These are phyloP conservation scores for Exidia glandulosa DNA, from an alignment of 768 basidiomycete genomes.

Conservation along the genomic window DNA sequence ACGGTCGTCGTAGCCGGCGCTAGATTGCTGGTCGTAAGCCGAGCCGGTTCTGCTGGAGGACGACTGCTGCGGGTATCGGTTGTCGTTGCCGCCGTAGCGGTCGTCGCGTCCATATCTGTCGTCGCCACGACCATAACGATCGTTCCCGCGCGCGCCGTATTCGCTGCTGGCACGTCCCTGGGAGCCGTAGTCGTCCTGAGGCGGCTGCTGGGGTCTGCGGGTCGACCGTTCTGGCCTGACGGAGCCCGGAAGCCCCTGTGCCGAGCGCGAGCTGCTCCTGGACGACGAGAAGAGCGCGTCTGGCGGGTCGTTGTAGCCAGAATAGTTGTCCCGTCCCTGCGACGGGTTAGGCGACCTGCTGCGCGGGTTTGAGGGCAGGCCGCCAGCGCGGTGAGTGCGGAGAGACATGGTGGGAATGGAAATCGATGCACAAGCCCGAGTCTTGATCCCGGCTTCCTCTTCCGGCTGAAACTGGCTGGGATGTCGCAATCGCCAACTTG, in stretches of 20 bases:
- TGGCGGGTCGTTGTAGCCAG: no score
- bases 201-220: no score
- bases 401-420: background rate
- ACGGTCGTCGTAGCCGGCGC: background rate
- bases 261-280: no score
- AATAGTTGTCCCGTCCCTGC: background rate
- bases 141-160: background rate
- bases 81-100: background rate
- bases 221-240: no score
- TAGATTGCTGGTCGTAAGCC: slow-evolving; percentile 19
- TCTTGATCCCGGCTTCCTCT: slow-evolving; percentile 1
- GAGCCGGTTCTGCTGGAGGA: slow-evolving; percentile 16
- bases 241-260: no score
- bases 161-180: background rate
- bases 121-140: background rate
- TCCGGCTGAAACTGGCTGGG: background rate
- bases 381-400: background rate
- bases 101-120: background rate
- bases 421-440: no score
- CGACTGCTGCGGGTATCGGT: background rate
- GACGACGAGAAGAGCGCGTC: no score
- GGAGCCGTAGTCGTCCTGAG: background rate
- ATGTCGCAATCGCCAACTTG: background rate
- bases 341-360: background rate
- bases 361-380: background rate